These are phyloP conservation scores for Cercospora beticola DNA, from an alignment of 2,329 filamentous ascomycete genomes.

Conservation along the genomic window DNA sequence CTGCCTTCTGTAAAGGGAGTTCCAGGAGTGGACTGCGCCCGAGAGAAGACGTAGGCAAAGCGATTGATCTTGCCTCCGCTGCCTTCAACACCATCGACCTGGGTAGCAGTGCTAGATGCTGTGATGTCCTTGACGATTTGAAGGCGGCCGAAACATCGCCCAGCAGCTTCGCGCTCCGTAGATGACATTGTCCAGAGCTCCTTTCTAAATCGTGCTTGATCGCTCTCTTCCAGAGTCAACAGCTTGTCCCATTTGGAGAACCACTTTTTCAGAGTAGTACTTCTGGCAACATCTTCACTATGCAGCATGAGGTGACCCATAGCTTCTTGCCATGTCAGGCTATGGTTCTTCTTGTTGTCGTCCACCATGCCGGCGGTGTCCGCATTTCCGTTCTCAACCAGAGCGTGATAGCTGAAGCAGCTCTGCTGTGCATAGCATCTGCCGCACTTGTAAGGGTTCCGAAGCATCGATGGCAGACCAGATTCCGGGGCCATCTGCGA, in stretches of 20 bases:
- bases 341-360: slow-evolving; percentile 48
- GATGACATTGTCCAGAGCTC: slow-evolving; percentile 98
- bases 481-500: slow-evolving; percentile 44
- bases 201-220: slow-evolving; percentile 78
- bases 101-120: slow-evolving; percentile 20
- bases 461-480: slow-evolving; percentile 81
- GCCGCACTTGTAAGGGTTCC: slow-evolving; percentile 75
- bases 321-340: slow-evolving; percentile 66
- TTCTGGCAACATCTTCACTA: slow-evolving; percentile 56
- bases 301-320: slow-evolving; percentile 48
- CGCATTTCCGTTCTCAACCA: slow-evolving; percentile 78
- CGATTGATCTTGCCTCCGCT: slow-evolving; percentile 80
- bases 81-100: slow-evolving; percentile 34
- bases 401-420: slow-evolving; percentile 91
- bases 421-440: slow-evolving; percentile 87
- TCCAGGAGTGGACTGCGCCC: slow-evolving; percentile 48
- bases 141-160: slow-evolving; percentile 86
- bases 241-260: slow-evolving; percentile 94
- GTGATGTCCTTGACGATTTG: slow-evolving; percentile 61
- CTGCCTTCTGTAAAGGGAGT: slow-evolving; percentile 86
- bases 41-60: slow-evolving; percentile 81
- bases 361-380: slow-evolving; percentile 78
- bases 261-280: slow-evolving; percentile 66
- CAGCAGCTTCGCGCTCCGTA: slow-evolving; percentile 78
- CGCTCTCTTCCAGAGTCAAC: slow-evolving; percentile 90